Evolutionary conservation across 2,329 filamentous ascomycete genomes (phyloP), one percentile per base, ranked within the genome.

Genomic region (Neurospora crassa): DNA sequence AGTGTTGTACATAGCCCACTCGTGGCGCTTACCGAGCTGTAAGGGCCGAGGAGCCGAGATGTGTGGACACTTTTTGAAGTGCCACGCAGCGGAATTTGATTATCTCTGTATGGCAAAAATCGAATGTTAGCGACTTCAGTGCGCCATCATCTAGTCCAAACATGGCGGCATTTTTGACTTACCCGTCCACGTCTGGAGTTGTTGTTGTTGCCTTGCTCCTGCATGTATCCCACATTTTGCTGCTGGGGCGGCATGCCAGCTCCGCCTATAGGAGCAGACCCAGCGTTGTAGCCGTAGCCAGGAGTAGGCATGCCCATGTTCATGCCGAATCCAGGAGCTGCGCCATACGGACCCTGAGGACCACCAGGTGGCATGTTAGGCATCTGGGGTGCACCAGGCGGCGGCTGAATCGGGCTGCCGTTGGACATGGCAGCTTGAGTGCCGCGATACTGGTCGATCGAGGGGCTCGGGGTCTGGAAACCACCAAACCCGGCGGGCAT

Each of bases 161-260:
- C 7, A 34, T 11, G 24, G 16, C 34, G 29, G 29, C 29, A 29
- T 18, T 37, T 7, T 63, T 63, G 78, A 79, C 86, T 82, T 85
- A 88, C 87, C 77, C 88, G 85, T 79, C 88, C 88, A 75, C 88
- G 85, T 79, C 88, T 82, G 74, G 81, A 79, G 74, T 83, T 83
- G 75, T 87, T 86, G 76, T 53, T 53, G 47, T 29, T 86, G 74
- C 84, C 83, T 79, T 87, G 85, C 76, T 88, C 86, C 74, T 84
- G 84, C 81, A 86, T 82, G 76, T 86, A 88, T 20, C 82, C 84
- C 80, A 86, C 83, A 74, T 82, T 83, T 72, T 83, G 84, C 53
- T 63, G 53, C 53, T 63, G 53, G 53, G 53, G 53, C 24, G 53
- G 53, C 53, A 63, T 63, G 53, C 53, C 53, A 80, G 85, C 83